phyloP scores from a whole-genome alignment of 1,284 basidiomycete genomes.

The Cutaneotrichosporon cavernicola region DNA sequence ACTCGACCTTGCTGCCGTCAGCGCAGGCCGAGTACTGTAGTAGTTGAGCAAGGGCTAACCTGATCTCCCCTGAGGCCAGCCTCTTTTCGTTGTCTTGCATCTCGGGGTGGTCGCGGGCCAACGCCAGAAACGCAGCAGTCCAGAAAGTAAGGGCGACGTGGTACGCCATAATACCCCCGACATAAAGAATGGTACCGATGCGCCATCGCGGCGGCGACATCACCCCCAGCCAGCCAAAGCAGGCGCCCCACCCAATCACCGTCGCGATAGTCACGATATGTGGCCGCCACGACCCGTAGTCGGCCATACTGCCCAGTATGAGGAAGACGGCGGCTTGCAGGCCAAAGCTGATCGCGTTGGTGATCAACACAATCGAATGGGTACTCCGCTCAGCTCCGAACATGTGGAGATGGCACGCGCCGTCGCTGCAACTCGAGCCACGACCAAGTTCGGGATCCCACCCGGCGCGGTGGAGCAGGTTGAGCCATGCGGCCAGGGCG shows the following conservation, averaged over 20 bases:
- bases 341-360: conserved; percentile 31
- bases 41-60: conserved; percentile 17
- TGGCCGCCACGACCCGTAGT: conserved; percentile 34
- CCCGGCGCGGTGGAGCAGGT: conserved; percentile 44
- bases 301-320: conserved; percentile 28
- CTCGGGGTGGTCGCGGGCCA: conserved; percentile 29
- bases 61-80: conserved; percentile 20
- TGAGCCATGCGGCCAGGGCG: conserved; percentile 49
- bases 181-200: conserved; percentile 28
- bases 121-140: conserved; percentile 29
- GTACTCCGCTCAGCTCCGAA: conserved; percentile 37
- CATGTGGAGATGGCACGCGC: conserved; percentile 35
- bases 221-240: conserved; percentile 47
- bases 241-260: conserved; percentile 72
- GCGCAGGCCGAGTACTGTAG: conserved; percentile 3
- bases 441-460: conserved; percentile 45
- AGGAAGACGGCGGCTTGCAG: conserved; percentile 29
- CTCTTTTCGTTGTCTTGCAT: conserved; percentile 29
- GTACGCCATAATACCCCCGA: conserved; percentile 63
- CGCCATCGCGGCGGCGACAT: conserved; percentile 54
- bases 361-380: conserved; percentile 31
- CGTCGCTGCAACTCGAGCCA: conserved; percentile 35
- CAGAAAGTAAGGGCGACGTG: conserved; percentile 59
- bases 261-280: conserved; percentile 63
- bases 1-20: conserved; percentile 59